Conservation (phyloP, 164 flowering plant genomes). For the Euptelea pleiosperma region DNA sequence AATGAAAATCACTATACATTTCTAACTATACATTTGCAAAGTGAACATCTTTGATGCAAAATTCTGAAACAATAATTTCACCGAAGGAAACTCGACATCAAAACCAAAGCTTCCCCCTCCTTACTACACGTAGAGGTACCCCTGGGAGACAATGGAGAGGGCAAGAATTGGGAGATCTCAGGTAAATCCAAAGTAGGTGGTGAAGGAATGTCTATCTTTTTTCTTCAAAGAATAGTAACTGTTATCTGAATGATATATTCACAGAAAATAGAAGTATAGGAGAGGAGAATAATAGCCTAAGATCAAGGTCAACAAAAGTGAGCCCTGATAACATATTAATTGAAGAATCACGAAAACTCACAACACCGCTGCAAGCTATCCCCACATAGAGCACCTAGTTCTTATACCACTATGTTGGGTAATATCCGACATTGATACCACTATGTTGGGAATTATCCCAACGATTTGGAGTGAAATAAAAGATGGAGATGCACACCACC, state of each 20-base stretch:
- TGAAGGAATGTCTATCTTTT: conserved; percentile 39
- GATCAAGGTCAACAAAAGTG: conserved; percentile 77
- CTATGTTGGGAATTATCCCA: too few relatives aligned
- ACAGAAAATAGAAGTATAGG: too few relatives aligned
- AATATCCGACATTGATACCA: too few relatives aligned
- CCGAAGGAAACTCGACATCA: conserved; percentile 58
- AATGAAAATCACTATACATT: neutral
- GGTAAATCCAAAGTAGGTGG: conserved; percentile 61
- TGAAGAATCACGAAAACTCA: conserved; percentile 61
- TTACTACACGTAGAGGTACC: conserved; percentile 65
- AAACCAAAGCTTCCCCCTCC: conserved; percentile 81
- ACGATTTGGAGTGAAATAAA: too few relatives aligned
- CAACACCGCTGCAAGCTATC: conserved; percentile 73
- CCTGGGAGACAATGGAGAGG: conserved; percentile 48
- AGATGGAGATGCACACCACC: too few relatives aligned
- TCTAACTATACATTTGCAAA: conserved; percentile 20
- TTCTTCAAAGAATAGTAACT: conserved; percentile 66
- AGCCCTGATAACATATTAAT: conserved; percentile 67
- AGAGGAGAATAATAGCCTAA: too few relatives aligned
- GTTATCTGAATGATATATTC: conserved; percentile 78
- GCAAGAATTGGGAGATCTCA: conserved; percentile 45
- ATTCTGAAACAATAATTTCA: conserved; percentile 48
- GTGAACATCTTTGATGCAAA: conserved; percentile 37
- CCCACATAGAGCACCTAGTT: too few relatives aligned
- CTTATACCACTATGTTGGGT: too few relatives aligned